phyloP scores from a whole-genome alignment of 2,329 filamentous ascomycete species.

The Pseudofabraea citricarpa region DNA sequence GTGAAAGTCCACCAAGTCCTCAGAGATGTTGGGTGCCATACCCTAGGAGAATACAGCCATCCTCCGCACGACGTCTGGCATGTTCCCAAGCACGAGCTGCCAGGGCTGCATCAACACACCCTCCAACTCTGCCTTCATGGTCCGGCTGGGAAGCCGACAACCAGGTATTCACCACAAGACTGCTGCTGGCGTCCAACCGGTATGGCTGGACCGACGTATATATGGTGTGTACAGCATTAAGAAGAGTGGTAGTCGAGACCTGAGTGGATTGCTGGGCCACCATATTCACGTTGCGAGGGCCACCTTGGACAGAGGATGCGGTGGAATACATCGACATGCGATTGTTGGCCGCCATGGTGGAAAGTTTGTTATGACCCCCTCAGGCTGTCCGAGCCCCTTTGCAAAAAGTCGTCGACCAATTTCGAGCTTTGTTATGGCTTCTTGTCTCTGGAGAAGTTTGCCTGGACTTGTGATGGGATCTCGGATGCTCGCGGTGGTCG shows the following conservation, averaged over 20 bases:
- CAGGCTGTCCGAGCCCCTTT: slow-evolving; percentile 12
- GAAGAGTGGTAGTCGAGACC: slow-evolving; percentile 85
- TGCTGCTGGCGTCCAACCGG: slow-evolving; percentile 81
- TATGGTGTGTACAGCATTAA: slow-evolving; percentile 87
- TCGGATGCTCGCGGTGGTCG: too few species aligned
- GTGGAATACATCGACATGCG: slow-evolving; percentile 60
- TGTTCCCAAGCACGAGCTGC: slow-evolving; percentile 91
- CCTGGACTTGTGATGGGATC: too few species aligned
- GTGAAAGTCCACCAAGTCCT: slow-evolving; percentile 5
- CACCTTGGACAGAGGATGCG: slow-evolving; percentile 57
- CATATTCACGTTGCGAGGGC: slow-evolving; percentile 46
- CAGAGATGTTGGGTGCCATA: slow-evolving; percentile 37
- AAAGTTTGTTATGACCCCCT: slow-evolving; percentile 9
- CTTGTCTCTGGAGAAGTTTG: too few species aligned
- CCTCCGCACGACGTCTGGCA: slow-evolving; percentile 87
- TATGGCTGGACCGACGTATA: slow-evolving; percentile 83
- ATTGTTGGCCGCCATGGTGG: slow-evolving; percentile 27
- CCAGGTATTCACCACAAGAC: slow-evolving; percentile 94
- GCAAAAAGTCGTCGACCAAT: slow-evolving; percentile 9
- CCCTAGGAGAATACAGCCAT: slow-evolving; percentile 89
- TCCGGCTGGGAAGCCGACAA: slow-evolving; percentile 71
- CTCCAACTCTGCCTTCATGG: slow-evolving; percentile 64
- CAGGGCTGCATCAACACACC: slow-evolving; percentile 75
- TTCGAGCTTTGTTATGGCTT: not conserved
- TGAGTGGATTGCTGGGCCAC: slow-evolving; percentile 67